phyloP scores from a whole-genome alignment of 306 rosid species.

The Casuarina equisetifolia region DNA sequence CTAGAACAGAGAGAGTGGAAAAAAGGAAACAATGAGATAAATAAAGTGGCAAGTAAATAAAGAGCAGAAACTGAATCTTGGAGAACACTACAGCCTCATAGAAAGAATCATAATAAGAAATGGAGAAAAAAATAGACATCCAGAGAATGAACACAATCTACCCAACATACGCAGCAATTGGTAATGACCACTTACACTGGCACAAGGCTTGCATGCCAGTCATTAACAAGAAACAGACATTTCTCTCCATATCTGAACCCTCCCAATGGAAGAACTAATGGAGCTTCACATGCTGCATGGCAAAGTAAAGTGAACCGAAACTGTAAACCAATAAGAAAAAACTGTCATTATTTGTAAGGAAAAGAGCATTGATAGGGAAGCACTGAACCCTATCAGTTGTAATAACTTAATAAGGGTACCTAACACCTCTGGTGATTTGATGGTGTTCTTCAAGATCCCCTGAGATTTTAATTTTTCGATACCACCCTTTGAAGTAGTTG shows the following conservation, averaged over 20 bases:
- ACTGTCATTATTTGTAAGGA: constrained; percentile 40
- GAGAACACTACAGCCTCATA: neutral
- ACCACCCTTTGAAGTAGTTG: neutral
- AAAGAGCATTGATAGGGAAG: neutral
- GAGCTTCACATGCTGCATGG: constrained; percentile 96
- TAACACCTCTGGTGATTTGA: neutral
- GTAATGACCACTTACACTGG: constrained; percentile 57
- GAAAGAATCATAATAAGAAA: neutral
- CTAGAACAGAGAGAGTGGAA: neutral
- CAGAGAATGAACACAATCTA: neutral
- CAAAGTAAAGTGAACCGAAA: constrained; percentile 93
- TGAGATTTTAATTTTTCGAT: neutral
- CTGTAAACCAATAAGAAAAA: constrained; percentile 67
- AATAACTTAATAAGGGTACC: neutral
- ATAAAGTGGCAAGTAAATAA: neutral
- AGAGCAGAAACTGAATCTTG: neutral
- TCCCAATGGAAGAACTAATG: constrained; percentile 84
- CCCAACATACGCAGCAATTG: constrained; percentile 2
- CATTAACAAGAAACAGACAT: constrained; percentile 71
- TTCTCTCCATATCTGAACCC: constrained; percentile 79
- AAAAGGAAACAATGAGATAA: neutral
- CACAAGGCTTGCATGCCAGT: constrained; percentile 96
- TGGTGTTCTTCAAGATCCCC: neutral
- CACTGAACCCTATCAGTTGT: constrained; percentile 15
- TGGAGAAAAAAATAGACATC: neutral